Conservation (phyloP, 108 stramenopile genomes). For the Fistulifera pelliculosa region DNA sequence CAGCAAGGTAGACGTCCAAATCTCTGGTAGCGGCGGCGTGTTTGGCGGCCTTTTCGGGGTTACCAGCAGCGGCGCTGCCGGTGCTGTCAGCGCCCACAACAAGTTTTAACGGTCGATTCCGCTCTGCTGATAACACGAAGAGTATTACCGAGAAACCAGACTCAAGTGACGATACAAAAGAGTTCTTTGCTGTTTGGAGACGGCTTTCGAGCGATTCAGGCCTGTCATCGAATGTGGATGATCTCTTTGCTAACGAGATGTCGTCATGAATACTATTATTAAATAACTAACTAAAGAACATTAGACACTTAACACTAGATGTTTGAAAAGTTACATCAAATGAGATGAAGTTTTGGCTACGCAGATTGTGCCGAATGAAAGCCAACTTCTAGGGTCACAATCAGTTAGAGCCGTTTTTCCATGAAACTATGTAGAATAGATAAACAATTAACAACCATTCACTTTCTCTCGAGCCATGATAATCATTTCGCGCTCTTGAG, state of each 20-base stretch:
- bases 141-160: conserved; percentile 11
- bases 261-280: no score
- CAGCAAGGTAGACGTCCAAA: conserved; percentile 22
- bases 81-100: conserved; percentile 45
- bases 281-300: no score
- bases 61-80: conserved; percentile 24
- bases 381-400: no score
- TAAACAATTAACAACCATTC: conserved; percentile 31
- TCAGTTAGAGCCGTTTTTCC: neutral
- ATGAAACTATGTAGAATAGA: no score
- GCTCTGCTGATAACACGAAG: conserved; percentile 52
- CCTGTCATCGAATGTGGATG: no score
- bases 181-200: conserved; percentile 77
- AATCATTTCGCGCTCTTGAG: conserved; percentile 52
- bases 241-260: no score
- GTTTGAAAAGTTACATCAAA: no score
- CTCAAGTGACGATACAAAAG: conserved; percentile 53
- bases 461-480: conserved; percentile 49
- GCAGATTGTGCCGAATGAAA: no score
- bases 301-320: no score
- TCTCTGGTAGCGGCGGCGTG: conserved; percentile 28
- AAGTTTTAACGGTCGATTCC: conserved; percentile 73
- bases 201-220: conserved; percentile 6
- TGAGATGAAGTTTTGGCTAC: no score
- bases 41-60: conserved; percentile 31